These are phyloP conservation scores for Scenedesmus sp. DNA, from an alignment of 163 green algal species.

Conservation along the genomic window DNA sequence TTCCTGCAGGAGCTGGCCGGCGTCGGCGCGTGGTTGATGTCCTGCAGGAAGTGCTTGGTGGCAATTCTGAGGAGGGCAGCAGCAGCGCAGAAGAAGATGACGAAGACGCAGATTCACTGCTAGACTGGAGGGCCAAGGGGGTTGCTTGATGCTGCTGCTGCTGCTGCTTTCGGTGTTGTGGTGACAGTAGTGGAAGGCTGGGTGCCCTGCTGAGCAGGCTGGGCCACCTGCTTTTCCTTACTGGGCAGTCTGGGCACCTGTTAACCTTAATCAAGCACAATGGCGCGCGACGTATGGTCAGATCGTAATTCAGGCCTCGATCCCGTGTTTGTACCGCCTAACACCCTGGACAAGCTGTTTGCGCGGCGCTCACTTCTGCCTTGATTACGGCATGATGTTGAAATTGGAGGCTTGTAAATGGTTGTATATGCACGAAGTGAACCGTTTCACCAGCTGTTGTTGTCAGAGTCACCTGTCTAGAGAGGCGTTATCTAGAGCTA, in stretches of 20 bases:
- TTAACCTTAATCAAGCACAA: background rate
- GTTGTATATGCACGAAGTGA: background rate
- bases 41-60: slow-evolving; percentile 45
- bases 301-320: background rate
- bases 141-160: background rate
- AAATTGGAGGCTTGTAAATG: background rate
- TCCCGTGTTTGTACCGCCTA: background rate
- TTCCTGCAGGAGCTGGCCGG: background rate
- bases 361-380: background rate
- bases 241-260: background rate
- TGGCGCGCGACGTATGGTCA: background rate
- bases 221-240: background rate
- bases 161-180: background rate
- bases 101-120: slow-evolving; percentile 12
- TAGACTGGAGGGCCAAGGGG: slow-evolving; percentile 51
- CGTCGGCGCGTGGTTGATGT: slow-evolving; percentile 38
- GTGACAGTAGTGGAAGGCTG: background rate
- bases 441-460: background rate
- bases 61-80: background rate
- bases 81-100: slow-evolving; percentile 24
- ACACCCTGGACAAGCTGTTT: background rate
- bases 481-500: too few species aligned
- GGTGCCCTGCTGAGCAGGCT: background rate
- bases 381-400: background rate
- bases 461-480: background rate